phyloP scores from a whole-genome alignment of 139 green algal species.

The Pseudopediastrum boryanum region DNA sequence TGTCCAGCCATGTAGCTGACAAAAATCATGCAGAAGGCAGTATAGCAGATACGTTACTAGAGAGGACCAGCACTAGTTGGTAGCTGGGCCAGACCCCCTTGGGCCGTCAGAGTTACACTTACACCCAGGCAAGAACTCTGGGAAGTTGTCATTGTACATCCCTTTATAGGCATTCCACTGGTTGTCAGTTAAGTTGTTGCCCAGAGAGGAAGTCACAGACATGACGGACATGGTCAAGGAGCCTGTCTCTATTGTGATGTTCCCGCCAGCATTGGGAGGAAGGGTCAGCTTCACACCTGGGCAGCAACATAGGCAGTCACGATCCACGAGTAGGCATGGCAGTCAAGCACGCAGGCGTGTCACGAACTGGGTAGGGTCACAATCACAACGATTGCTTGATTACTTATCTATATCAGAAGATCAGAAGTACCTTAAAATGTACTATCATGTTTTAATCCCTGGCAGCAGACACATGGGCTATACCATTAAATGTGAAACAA shows the following conservation, averaged over 20 bases:
- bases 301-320: background rate
- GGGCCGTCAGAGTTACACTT: background rate
- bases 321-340: background rate
- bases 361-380: background rate
- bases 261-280: background rate
- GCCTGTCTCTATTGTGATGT: constrained; percentile 1
- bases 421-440: background rate
- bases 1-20: background rate
- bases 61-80: background rate
- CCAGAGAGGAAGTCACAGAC: constrained; percentile 21
- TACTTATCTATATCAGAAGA: background rate
- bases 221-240: constrained; percentile 31
- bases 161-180: constrained; percentile 44
- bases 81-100: background rate
- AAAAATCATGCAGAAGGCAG: background rate
- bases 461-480: background rate
- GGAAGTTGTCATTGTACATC: constrained; percentile 35
- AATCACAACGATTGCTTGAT: background rate
- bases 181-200: constrained; percentile 40
- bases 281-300: background rate
- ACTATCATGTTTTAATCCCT: background rate
- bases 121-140: constrained; percentile 56
- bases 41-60: background rate
- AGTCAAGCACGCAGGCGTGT: background rate
- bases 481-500: background rate